These are phyloP conservation scores for Kazachstania martiniae DNA, from an alignment of 805 yeast genomes.

Conservation along the genomic window DNA sequence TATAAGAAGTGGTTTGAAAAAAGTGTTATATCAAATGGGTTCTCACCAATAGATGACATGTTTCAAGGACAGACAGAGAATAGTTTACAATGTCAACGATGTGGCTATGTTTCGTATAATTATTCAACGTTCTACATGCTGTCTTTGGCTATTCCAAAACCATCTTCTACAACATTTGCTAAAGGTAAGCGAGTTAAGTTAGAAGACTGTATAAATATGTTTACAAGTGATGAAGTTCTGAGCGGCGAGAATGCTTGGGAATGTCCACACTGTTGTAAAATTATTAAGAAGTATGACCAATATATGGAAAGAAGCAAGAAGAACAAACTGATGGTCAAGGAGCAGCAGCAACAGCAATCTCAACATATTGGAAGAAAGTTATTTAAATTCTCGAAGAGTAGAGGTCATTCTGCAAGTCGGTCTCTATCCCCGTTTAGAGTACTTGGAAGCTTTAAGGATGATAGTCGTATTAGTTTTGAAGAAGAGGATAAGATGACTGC, in stretches of 20 bases:
- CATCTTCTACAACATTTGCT: constrained; percentile 16
- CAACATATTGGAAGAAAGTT: constrained; percentile 1
- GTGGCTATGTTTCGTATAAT: constrained; percentile 49
- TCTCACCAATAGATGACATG: constrained; percentile 52
- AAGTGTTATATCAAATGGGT: constrained; percentile 43
- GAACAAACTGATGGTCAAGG: not conserved
- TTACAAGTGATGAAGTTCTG: constrained; percentile 52
- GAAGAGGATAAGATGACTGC: constrained; percentile 2
- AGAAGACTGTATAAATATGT: constrained; percentile 53
- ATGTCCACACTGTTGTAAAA: constrained; percentile 55
- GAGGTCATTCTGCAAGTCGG: not conserved
- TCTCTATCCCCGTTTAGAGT: too few species aligned
- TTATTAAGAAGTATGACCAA: constrained; percentile 1
- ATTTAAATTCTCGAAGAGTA: not conserved
- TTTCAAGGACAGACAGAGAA: constrained; percentile 71
- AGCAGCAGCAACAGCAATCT: not conserved
- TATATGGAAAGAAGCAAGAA: constrained; percentile 2
- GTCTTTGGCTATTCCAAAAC: constrained; percentile 49
- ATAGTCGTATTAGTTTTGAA: not conserved
- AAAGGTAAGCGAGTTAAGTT: constrained; percentile 32
- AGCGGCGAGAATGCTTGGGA: constrained; percentile 75
- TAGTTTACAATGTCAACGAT: constrained; percentile 48
- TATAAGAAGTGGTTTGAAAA: constrained; percentile 53
- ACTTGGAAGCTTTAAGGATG: not conserved
- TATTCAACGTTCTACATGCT: constrained; percentile 53